Conservation (phyloP, 2,329 filamentous ascomycete species). For the Hypoxylon sp. region DNA sequence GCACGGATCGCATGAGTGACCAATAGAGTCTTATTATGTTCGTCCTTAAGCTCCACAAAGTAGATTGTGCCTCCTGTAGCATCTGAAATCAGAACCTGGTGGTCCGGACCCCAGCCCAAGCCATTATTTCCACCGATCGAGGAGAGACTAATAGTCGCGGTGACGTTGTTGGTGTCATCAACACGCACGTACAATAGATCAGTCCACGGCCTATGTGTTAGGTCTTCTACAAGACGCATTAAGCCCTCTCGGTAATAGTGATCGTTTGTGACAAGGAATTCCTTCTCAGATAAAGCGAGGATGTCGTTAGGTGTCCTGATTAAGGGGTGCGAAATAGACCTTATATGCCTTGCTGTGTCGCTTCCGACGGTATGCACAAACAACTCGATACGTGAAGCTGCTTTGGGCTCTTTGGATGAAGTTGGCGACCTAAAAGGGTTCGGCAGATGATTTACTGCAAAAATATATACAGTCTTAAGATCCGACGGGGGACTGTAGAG, state of each 20-base stretch:
- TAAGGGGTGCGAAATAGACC: conserved; percentile 67
- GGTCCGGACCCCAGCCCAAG: conserved; percentile 63
- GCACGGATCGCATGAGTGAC: conserved; percentile 61
- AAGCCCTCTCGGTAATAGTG: conserved; percentile 66
- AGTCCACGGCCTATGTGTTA: conserved; percentile 61
- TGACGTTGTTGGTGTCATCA: conserved; percentile 56
- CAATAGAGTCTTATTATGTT: conserved; percentile 55
- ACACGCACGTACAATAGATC: conserved; percentile 63
- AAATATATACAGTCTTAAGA: conserved; percentile 68
- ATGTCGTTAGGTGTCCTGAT: conserved; percentile 73
- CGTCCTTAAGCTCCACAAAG: conserved; percentile 53
- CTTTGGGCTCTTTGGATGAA: conserved; percentile 54
- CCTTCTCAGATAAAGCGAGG: conserved; percentile 61
- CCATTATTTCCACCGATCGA: conserved; percentile 70
- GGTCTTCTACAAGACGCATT: conserved; percentile 64
- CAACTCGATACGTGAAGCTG: conserved; percentile 69
- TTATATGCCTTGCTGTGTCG: conserved; percentile 61
- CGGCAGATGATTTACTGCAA: conserved; percentile 72
- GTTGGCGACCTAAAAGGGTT: conserved; percentile 58
- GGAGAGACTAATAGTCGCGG: conserved; percentile 60
- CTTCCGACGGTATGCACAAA: conserved; percentile 68
- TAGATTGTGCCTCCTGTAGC: conserved; percentile 64
- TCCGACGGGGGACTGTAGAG: conserved; percentile 63
- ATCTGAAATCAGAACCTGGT: conserved; percentile 62
- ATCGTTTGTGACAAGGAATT: conserved; percentile 73